Percentiles rank a stretch among this genome's conserved stretches.
These are phyloP conservation scores for Blastocystis sp. DNA, from an alignment of 352 stramenopile species.

Conservation along the genomic window DNA sequence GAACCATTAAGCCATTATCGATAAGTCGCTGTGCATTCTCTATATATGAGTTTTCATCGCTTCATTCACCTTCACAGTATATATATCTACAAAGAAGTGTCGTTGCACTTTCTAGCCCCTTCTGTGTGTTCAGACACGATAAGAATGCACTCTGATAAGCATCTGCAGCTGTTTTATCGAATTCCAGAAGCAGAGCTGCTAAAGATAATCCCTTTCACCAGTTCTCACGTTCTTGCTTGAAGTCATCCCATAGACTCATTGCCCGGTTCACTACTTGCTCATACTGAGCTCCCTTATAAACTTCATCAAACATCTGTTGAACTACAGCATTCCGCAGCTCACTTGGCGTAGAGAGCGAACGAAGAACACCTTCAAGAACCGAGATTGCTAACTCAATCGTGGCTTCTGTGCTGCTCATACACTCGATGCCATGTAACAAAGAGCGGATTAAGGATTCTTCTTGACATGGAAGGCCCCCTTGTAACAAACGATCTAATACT, in stretches of 20 bases:
- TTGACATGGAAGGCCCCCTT: not conserved
- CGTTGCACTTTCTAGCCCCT: not conserved
- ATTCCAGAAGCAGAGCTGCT: not conserved
- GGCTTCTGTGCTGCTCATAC: not conserved
- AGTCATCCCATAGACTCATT: not conserved
- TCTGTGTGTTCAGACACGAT: not conserved
- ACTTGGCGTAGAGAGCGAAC: not conserved
- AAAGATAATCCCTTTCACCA: not conserved
- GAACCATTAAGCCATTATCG: not conserved
- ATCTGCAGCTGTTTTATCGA: not conserved
- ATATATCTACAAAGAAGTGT: constrained; percentile 3
- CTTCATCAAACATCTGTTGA: not conserved
- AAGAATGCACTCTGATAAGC: not conserved
- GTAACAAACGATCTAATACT: not conserved
- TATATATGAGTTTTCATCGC: not conserved
- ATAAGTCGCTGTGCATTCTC: not conserved
- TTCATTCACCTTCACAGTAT: not conserved
- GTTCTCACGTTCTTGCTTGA: not conserved
- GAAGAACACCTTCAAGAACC: not conserved
- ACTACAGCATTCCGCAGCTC: not conserved
- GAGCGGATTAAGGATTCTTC: not conserved
- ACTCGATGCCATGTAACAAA: not conserved
- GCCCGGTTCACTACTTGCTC: not conserved
- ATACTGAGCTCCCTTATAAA: not conserved
- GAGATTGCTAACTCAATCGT: not conserved